These are phyloP conservation scores for Pichia terricola DNA, from an alignment of 1,139 yeast genomes.

Conservation along the genomic window DNA sequence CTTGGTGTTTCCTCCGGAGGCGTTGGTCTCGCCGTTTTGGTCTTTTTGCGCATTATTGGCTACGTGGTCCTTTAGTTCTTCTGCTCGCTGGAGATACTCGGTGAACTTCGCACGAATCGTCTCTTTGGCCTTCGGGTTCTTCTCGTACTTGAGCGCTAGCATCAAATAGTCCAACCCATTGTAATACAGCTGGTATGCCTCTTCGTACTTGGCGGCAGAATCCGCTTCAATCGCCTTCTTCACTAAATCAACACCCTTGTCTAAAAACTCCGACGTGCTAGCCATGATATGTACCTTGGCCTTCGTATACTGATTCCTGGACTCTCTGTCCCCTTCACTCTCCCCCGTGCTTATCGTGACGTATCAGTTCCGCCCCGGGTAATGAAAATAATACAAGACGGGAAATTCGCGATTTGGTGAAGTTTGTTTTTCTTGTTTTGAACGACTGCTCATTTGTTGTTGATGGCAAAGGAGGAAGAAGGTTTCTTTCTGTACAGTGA, in stretches of 20 bases:
- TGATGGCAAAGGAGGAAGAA: no score
- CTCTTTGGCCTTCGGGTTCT: constrained; percentile 81
- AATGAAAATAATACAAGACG: no score
- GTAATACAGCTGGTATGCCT: constrained; percentile 87
- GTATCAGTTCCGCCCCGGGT: no score
- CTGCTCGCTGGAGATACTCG: constrained; percentile 89
- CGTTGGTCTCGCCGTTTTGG: constrained; percentile 39
- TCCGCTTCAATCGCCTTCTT: constrained; percentile 95
- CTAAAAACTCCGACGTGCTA: constrained; percentile 68
- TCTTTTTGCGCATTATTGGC: constrained; percentile 50
- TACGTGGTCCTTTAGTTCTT: constrained; percentile 83
- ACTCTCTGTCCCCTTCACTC: not conserved
- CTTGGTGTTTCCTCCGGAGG: constrained; percentile 51
- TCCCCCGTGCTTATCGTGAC: no score
- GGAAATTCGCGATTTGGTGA: no score
- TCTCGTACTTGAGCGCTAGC: constrained; percentile 94
- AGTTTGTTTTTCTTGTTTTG: no score
- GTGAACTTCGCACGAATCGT: constrained; percentile 81
- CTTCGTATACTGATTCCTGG: not conserved
- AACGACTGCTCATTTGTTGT: no score
- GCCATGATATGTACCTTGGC: constrained; percentile 14
- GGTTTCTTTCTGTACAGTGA: no score
- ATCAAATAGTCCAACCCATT: constrained; percentile 90
- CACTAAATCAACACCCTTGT: constrained; percentile 88
- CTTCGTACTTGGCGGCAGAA: constrained; percentile 82